Evolutionary conservation across 192 early-diverging fungal species (phyloP).

Genomic region (Backusella morwellensis): DNA sequence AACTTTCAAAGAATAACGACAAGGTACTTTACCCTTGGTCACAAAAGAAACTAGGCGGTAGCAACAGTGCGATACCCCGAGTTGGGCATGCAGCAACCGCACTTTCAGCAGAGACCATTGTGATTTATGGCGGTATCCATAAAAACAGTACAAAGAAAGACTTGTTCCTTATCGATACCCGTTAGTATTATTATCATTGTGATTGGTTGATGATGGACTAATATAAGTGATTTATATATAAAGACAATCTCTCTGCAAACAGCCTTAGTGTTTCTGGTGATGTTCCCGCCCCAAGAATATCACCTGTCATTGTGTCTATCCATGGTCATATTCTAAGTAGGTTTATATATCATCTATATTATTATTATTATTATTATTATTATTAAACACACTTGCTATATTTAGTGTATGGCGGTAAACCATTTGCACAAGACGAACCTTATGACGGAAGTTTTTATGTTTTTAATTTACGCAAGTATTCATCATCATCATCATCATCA

Average conservation of each 20-base stretch:
- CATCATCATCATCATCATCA: not conserved
- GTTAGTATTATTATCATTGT: slow-evolving; percentile 12
- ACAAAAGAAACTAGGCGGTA: slow-evolving; percentile 19
- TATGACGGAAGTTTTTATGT: slow-evolving; percentile 38
- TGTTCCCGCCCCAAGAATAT: slow-evolving; percentile 35
- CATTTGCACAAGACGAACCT: slow-evolving; percentile 25
- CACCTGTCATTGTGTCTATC: slow-evolving; percentile 44
- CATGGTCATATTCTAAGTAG: slow-evolving; percentile 45
- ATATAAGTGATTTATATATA: not conserved
- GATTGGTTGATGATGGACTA: not conserved
- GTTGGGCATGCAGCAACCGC: slow-evolving; percentile 26
- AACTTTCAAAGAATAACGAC: slow-evolving; percentile 28
- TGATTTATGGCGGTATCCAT: slow-evolving; percentile 27
- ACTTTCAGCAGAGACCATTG: slow-evolving; percentile 10
- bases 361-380: not conserved
- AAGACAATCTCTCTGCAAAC: slow-evolving; percentile 26
- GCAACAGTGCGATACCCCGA: slow-evolving; percentile 20
- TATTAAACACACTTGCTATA: not conserved
- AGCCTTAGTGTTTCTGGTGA: slow-evolving; percentile 39
- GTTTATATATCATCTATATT: not conserved
- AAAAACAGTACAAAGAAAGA: slow-evolving; percentile 31
- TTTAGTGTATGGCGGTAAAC: slow-evolving; percentile 42
- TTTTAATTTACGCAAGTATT: slow-evolving; percentile 37
- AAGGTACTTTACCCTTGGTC: slow-evolving; percentile 33
- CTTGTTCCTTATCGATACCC: slow-evolving; percentile 21